Base-by-base conservation (phyloP, 108 stramenopile genomes). In the Parmales sp. region DNA sequence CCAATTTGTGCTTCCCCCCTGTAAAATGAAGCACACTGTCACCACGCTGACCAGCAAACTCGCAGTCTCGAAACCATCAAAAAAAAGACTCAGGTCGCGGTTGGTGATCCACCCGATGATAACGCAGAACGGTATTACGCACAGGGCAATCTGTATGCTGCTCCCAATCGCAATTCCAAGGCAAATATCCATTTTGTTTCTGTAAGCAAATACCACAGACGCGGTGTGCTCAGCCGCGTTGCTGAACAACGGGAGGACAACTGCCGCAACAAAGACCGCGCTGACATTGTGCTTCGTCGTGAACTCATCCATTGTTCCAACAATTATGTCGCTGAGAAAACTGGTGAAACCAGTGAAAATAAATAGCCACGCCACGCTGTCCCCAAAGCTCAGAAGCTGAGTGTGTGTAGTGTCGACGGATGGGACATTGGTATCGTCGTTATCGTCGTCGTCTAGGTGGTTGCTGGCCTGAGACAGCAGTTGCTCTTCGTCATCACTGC, bases 201-300 rank as follows among this genome's bases (percentile, higher is more conserved):
- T 83, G 70, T 84, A 92, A 0, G 92, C 95, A 76, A 96, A 94
- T 29, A 94, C 77, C 11, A 96, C 73, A 1, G 92, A 95, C 43
- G 89, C 85, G 8, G 94, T 90, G 79, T 98, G 97, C 72, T 98
- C 97, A 0, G 95, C 95, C 19, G 95, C 91, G 66, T 98, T 98
- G 8, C 94, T 93, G 70, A 98, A 93, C 76, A 94, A 94, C 0
- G 97, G 97, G 36, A 98, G 75, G 54, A 98, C 88, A 20, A 98
- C 86, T 49, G 95, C 77, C 6, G 90, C 91, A 4, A 92, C 92
- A 68, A 98, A 98, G 9, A 93, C 93, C 73, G 92, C 82, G 64
- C 85, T 85, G 16, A 98, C 75, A 43, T 76, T 73, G 60, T 78
- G 70, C 64, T 82, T 72, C 20, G 72, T 70, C 3, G 95, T 90